Evolutionary conservation across 805 yeast genomes (phyloP), one percentile per base, ranked within the genome.

Genomic region (Zygotorulaspora chibaensis): DNA sequence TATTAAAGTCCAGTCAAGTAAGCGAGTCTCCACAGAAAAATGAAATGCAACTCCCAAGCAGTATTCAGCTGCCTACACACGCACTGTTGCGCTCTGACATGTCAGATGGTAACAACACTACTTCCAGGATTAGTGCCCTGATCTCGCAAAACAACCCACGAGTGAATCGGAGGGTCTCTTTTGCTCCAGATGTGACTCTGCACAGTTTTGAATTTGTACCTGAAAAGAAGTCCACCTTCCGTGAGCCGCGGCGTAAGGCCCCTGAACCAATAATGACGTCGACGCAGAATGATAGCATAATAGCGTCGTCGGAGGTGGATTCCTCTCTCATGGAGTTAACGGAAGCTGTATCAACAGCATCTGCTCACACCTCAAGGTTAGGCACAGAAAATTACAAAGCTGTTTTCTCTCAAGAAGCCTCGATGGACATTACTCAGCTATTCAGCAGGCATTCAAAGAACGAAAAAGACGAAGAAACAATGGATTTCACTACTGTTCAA

Each of bases 141-240:
- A 34, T 30, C 16, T 35, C 53, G 29, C 57, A 51, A 27, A 37
- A 27, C n/a, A 35, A 44, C 26, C 43, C 43, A 9, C 61, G 48
- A 42, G 41, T 40, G 3, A 56, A 51, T 33, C 50, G 91, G 46
- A 65, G 91, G 20, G 91, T 85, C 4, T 81, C 88, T 3, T 85
- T 85, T 70, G 90, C 90, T 0, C 85, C 85, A 1, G 86, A 81
- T 53, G 87, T 81, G 0, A 81, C 84, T 2, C 69, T 82, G 34
- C 86, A 81, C 56, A 77, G 80, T 56, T 72, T 74, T 53, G 80
- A 68, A 40, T 63, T 68, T 31, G 58, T 65, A 10, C 67, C 72
- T 10, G 57, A 57, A 41, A 44, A 43, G 12, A 30, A 42, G 15
- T 3, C 42, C 4, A 47, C 35, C 27, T 35, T 48, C 8, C 40